These are phyloP conservation scores for Rhinocladiella mackenziei DNA, from an alignment of 2,329 filamentous ascomycete species.

Conservation along the genomic window DNA sequence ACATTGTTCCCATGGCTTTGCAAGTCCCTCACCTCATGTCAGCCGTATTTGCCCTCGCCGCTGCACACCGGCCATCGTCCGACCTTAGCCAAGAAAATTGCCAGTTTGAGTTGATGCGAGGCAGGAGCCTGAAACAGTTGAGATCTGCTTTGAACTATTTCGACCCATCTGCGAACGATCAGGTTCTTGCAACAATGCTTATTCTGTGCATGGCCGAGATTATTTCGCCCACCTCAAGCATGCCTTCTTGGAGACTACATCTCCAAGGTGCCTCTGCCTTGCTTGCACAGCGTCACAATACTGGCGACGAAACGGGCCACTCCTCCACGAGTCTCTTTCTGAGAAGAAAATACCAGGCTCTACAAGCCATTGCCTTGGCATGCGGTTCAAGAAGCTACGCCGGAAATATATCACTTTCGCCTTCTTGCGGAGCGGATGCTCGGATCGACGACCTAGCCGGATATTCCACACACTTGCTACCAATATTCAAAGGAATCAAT, in stretches of 20 bases:
- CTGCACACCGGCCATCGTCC: conserved; percentile 26
- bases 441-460: conserved; percentile 13
- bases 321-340: conserved; percentile 5
- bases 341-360: conserved; percentile 9
- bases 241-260: conserved; percentile 8
- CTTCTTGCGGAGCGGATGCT: not conserved
- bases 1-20: conserved; percentile 27
- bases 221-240: conserved; percentile 3
- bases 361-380: conserved; percentile 12
- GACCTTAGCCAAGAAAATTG: conserved; percentile 40
- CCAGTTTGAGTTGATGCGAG: conserved; percentile 10
- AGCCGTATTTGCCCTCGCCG: conserved; percentile 26
- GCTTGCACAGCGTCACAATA: not conserved
- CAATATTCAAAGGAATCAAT: conserved; percentile 11
- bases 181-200: conserved; percentile 11
- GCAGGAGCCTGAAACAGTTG: conserved; percentile 7
- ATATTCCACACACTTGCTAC: conserved; percentile 10
- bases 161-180: conserved; percentile 8
- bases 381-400: conserved; percentile 9
- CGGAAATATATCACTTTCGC: not conserved
- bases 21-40: conserved; percentile 25
- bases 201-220: conserved; percentile 14
- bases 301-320: not conserved
- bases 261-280: conserved; percentile 9
- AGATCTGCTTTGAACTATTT: conserved; percentile 7